Evolutionary conservation across 305 asterid genomes (phyloP).

Genomic region (Nicotiana rustica): DNA sequence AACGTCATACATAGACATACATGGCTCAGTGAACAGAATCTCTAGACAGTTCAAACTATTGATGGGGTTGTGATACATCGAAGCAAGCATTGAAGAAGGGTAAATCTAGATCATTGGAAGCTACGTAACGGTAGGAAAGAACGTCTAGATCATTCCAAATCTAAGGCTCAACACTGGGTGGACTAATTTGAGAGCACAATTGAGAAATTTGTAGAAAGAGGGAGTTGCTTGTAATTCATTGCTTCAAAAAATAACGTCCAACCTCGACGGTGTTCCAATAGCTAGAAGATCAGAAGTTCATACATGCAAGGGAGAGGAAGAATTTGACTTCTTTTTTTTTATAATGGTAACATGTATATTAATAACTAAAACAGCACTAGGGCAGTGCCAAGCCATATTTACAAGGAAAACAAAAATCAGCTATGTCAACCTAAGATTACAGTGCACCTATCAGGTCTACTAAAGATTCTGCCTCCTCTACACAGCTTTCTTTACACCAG

Average conservation of each 20-base stretch:
- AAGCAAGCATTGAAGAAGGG: background rate
- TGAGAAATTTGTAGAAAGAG: background rate
- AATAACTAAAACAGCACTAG: too few species aligned
- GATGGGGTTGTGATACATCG: background rate
- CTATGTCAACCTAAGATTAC: too few species aligned
- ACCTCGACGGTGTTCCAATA: background rate
- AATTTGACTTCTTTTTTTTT: background rate
- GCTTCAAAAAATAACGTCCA: constrained; percentile 11
- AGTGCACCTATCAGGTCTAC: too few species aligned
- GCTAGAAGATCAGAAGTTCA: constrained; percentile 8
- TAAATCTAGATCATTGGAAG: background rate
- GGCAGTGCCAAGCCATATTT: too few species aligned
- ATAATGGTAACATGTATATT: too few species aligned
- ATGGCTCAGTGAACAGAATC: constrained; percentile 3
- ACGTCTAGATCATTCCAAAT: background rate
- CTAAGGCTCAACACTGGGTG: background rate
- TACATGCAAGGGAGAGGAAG: constrained; percentile 17
- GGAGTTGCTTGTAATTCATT: constrained; percentile 14
- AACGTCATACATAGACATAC: background rate
- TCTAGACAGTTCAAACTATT: background rate
- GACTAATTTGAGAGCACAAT: background rate
- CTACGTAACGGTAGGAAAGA: background rate
- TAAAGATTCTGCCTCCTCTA: too few species aligned
- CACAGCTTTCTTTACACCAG: too few species aligned
- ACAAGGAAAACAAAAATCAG: too few species aligned